These are phyloP conservation scores for Mytilinidion resinicola DNA, from an alignment of 495 filamentous ascomycete genomes.

Conservation along the genomic window DNA sequence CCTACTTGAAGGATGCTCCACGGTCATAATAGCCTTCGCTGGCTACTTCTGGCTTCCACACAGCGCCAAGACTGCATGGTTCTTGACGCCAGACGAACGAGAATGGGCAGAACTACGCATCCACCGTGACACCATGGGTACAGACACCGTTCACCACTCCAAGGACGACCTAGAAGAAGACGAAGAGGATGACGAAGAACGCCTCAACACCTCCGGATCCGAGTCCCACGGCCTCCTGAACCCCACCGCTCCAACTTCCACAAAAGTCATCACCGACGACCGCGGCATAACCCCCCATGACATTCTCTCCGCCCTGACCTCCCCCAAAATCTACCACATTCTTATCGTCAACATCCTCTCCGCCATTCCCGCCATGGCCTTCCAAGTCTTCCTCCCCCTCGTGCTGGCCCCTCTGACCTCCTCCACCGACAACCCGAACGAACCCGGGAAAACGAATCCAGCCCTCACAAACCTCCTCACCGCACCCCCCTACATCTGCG, in stretches of 20 bases:
- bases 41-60: conserved; percentile 48
- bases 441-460: conserved; percentile 23
- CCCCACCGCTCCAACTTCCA: conserved; percentile 7
- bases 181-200: conserved; percentile 15
- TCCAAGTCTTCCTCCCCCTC: conserved; percentile 52
- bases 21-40: conserved; percentile 42
- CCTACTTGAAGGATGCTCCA: conserved; percentile 48
- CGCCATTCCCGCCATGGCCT: conserved; percentile 47
- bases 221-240: conserved; percentile 22
- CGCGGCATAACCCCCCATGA: conserved; percentile 41
- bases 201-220: not conserved
- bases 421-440: conserved; percentile 8
- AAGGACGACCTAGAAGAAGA: conserved; percentile 15
- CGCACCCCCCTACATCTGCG: conserved; percentile 51
- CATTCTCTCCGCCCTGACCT: conserved; percentile 43
- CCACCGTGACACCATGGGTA: conserved; percentile 23
- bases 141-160: conserved; percentile 2
- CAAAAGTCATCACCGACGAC: conserved; percentile 30
- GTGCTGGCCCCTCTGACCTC: conserved; percentile 35
- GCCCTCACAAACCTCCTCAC: conserved; percentile 49
- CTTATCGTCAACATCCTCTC: conserved; percentile 50
- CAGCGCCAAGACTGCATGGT: conserved; percentile 49
- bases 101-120: conserved; percentile 40
- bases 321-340: conserved; percentile 49
- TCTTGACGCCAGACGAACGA: conserved; percentile 42